Conservation (phyloP, 2,329 filamentous ascomycete genomes). For the Colletotrichum tamarilloi region DNA sequence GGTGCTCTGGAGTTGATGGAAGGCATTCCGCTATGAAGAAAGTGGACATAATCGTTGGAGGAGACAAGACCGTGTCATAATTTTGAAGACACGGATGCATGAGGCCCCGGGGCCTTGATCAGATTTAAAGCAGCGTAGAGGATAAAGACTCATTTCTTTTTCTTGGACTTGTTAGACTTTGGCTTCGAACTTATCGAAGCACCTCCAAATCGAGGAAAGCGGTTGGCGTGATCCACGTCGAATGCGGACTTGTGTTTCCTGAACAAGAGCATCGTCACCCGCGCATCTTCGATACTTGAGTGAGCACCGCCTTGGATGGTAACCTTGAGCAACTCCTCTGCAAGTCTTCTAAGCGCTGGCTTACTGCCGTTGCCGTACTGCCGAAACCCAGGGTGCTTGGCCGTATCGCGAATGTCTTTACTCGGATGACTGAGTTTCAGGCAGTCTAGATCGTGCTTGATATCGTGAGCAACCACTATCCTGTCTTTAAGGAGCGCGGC, state of each 20-base stretch:
- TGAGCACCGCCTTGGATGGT: slow-evolving; percentile 74
- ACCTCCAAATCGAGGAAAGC: slow-evolving; percentile 57
- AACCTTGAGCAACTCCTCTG: slow-evolving; percentile 66
- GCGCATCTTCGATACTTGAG: slow-evolving; percentile 81
- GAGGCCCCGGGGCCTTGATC: neutral
- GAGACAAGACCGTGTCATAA: neutral
- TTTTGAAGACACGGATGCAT: neutral
- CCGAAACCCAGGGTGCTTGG: slow-evolving; percentile 79
- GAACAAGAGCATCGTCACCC: slow-evolving; percentile 91
- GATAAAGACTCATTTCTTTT: slow-evolving; percentile 50
- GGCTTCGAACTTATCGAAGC: slow-evolving; percentile 41
- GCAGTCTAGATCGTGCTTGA: slow-evolving; percentile 82
- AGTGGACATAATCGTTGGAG: neutral
- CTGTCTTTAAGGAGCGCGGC: slow-evolving; percentile 75
- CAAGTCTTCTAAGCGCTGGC: slow-evolving; percentile 72
- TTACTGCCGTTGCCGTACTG: slow-evolving; percentile 75
- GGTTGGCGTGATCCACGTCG: slow-evolving; percentile 81
- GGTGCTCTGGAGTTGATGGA: slow-evolving; percentile 76
- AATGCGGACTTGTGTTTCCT: slow-evolving; percentile 85
- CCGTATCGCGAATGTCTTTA: slow-evolving; percentile 86
- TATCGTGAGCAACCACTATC: slow-evolving; percentile 85
- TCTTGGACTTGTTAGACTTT: slow-evolving; percentile 55
- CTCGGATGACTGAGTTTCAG: slow-evolving; percentile 83
- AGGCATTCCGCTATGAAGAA: slow-evolving; percentile 70
- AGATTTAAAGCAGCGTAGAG: neutral